These are phyloP conservation scores for Jaltomata sinuosa DNA, from an alignment of 257 asterid genomes.

Conservation along the genomic window DNA sequence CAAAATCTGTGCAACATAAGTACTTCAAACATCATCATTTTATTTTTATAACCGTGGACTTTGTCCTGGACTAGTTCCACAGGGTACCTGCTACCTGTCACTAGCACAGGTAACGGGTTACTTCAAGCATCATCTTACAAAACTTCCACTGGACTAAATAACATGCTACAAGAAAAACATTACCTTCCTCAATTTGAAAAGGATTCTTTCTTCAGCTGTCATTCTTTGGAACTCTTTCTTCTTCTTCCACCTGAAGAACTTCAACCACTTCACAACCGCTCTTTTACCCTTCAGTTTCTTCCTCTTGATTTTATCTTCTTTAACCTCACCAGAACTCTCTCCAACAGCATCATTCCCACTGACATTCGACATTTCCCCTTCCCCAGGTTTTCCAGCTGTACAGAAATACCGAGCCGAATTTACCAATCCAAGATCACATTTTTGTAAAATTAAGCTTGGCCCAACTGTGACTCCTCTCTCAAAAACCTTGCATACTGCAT, in stretches of 20 bases:
- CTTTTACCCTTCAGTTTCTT: constrained; percentile 86
- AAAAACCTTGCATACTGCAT: constrained; percentile 29
- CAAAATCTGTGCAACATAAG: neutral
- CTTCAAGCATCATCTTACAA: neutral
- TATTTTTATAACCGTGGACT: neutral
- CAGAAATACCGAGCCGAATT: constrained; percentile 36
- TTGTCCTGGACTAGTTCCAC: neutral
- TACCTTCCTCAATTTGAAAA: constrained; percentile 65
- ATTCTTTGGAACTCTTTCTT: constrained; percentile 62
- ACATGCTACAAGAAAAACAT: neutral
- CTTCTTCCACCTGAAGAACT: constrained; percentile 81
- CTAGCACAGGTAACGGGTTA: neutral
- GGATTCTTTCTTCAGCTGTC: constrained; percentile 73
- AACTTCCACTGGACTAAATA: neutral
- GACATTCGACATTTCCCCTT: constrained; percentile 17
- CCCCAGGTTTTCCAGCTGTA: constrained; percentile 22
- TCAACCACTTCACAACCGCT: constrained; percentile 84
- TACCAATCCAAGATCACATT: constrained; percentile 25
- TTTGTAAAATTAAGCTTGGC: constrained; percentile 12
- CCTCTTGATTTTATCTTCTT: constrained; percentile 36
- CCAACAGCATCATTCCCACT: constrained; percentile 10
- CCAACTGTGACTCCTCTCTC: constrained; percentile 10
- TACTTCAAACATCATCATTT: neutral
- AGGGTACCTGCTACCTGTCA: neutral
- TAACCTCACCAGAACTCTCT: constrained; percentile 30